Evolutionary conservation across 1,284 basidiomycete species (phyloP), one percentile per base, ranked within the genome.

Genomic region (Ganoderma lucidum): DNA sequence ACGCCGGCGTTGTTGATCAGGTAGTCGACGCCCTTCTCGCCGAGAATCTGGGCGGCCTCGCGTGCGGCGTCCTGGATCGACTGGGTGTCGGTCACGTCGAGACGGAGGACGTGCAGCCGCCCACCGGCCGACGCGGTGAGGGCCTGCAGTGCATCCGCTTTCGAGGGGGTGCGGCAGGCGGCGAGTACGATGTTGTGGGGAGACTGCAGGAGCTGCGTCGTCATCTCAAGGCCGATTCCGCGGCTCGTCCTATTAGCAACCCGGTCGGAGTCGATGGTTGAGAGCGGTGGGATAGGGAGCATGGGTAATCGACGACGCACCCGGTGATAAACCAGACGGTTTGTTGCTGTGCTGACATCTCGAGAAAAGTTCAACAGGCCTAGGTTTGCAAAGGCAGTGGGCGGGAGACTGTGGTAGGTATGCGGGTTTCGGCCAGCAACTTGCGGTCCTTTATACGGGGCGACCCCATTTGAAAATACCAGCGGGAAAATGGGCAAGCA

Each of bases 1-100:
- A 81, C 77, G 0, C 73, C 82, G 28, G 83, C 82, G 59, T 82
- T 83, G 72, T 83, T 83, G 58, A 82, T 66, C 19, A 84, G 73
- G 37, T 82, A 84, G 71, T 83, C 81, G 30, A 83, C 74, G 1
- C 80, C 79, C 0, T 62, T 68, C 8, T 74, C 75, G 6, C 76
- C 77, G n/a, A 84, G 67, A 12, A 81, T 70, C 15, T 68, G 66
- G 15, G 70, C 67, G 0, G 79, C 75, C 10, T 68, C 71, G 37
- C 70, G 64, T 23, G 45, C 45, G 5, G 45, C 45, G n/a, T 48
- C 45, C 19, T 48, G 2, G n/a, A 48, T 81, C 48, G 76, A 76
- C 15, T 63, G 72, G 45, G 76, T 69, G 51, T 79, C 73, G n/a
- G 69, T 67, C 23, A 80, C 76, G 61, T 84, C 82, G 10, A 83